Evolutionary conservation across 2,329 filamentous ascomycete species (phyloP), one percentile per base, ranked within the genome.

Genomic region (Xenosphaeropsis pyriputrescens): DNA sequence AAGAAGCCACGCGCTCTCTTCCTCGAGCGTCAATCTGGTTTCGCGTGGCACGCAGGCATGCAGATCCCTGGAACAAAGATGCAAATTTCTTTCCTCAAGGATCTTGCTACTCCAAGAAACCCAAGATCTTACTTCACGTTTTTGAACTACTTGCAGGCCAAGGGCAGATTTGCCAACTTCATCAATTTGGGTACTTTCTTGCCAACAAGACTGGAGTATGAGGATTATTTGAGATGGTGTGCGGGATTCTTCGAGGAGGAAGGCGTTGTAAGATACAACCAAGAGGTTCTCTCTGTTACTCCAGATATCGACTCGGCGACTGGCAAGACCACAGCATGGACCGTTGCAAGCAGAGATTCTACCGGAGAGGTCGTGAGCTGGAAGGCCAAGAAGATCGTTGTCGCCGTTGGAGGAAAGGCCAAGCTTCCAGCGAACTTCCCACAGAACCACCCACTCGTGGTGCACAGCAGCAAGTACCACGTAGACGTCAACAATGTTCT

Each of bases 31-130:
- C 88, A 95, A 59, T 53, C 65, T 30, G 63, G 67, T 29, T 95
- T 94, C 54, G 75, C 80, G 40, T 95, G 88, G 88, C 88, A 95
- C 59, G 78, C 85, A 1, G 88, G 88, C 42, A 95, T 95, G 88
- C 73, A 94, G 39, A 70, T 95, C 3, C 83, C 85, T 0, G 86
- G 85, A 3, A 83, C 86, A 39, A 88, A 81, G 62, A 95, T 94
- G 88, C 88, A 95, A 55, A 94, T 95, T 49, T 89, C 84, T 14
- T 95, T 93, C 64, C 72, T 95, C 65, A 95, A 95, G 63, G 88
- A 95, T 54, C 72, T 95, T 58, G 88, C 88, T 4, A 89, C 84
- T 3, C 67, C 93, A 48, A 73, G 88, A 40, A 78, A 94, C 55
- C 88, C 88, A 7, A 75, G 81, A 45, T 93, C 83, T 48, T 72